A percentile compares a stretch with the other conserved stretches of the same genome.
Conservation (phyloP, 805 yeast species). For the Pichia nanzhaoensis region DNA sequence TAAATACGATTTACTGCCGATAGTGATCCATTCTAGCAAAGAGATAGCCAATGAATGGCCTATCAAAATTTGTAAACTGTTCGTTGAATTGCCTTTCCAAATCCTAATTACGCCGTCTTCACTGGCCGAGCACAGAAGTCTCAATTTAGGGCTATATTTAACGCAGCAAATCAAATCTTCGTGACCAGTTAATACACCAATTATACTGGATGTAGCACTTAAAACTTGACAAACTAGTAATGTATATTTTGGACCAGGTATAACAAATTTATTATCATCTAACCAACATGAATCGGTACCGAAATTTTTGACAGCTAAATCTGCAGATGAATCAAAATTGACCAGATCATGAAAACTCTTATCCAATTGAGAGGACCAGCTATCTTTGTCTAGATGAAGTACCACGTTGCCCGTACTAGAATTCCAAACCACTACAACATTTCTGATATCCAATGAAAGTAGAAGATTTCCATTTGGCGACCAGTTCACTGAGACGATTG, state of each 20-base stretch:
- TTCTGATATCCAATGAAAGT: slow-evolving; percentile 53
- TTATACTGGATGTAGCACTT: slow-evolving; percentile 27
- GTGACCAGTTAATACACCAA: slow-evolving; percentile 60
- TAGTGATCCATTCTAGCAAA: slow-evolving; percentile 48
- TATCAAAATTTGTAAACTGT: slow-evolving; percentile 39
- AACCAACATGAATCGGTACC: slow-evolving; percentile 72
- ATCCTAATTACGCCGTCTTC: slow-evolving; percentile 69
- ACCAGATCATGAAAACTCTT: slow-evolving; percentile 3
- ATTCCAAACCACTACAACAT: slow-evolving; percentile 60
- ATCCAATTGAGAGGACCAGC: slow-evolving; percentile 3
- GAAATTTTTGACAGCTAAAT: slow-evolving; percentile 10
- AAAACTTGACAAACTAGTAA: slow-evolving; percentile 50
- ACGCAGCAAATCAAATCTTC: slow-evolving; percentile 49
- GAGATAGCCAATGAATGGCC: slow-evolving; percentile 58
- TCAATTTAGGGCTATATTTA: slow-evolving; percentile 43
- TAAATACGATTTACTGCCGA: slow-evolving; percentile 25
- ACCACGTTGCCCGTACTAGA: slow-evolving; percentile 43
- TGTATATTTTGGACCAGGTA: slow-evolving; percentile 53
- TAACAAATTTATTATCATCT: slow-evolving; percentile 57
- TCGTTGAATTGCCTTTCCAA: slow-evolving; percentile 64
- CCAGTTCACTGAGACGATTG: slow-evolving; percentile 58
- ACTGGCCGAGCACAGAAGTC: slow-evolving; percentile 63
- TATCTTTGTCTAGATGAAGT: slow-evolving; percentile 36
- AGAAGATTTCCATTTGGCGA: slow-evolving; percentile 45
- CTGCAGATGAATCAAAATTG: not conserved